phyloP scores from a whole-genome alignment of 1,284 basidiomycete species.

The Lignosus rhinocerotis region DNA sequence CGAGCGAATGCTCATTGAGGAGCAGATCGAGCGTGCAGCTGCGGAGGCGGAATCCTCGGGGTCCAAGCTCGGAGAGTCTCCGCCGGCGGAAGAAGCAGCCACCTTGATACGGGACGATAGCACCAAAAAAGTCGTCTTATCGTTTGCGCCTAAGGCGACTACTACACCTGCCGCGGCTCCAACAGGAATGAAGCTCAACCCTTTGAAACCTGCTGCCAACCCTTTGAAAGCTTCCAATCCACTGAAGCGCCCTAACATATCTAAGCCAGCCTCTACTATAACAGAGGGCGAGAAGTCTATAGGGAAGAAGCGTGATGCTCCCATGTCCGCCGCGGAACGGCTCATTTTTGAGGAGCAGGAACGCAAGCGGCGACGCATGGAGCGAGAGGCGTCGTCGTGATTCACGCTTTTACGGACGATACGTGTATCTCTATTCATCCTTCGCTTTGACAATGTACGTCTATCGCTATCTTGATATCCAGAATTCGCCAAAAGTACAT shows the following conservation, averaged over 20 bases:
- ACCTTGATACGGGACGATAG: conserved; percentile 76
- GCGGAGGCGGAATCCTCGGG: conserved; percentile 34
- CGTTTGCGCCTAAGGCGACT: conserved; percentile 58
- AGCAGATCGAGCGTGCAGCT: conserved; percentile 90
- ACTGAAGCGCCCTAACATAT: conserved; percentile 73
- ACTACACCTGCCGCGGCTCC: conserved; percentile 32
- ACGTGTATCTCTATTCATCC: conserved; percentile 23
- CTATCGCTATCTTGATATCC: conserved; percentile 6
- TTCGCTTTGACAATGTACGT: conserved; percentile 14
- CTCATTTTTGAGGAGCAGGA: conserved; percentile 88
- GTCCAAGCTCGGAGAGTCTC: conserved; percentile 25
- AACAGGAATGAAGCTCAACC: conserved; percentile 66
- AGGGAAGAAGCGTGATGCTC: conserved; percentile 54
- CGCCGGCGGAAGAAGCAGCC: conserved; percentile 49
- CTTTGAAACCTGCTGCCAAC: conserved; percentile 47
- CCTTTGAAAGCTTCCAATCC: conserved; percentile 49
- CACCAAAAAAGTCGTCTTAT: conserved; percentile 71
- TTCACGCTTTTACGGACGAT: conserved; percentile 13
- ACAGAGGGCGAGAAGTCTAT: conserved; percentile 24
- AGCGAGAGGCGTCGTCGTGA: conserved; percentile 44
- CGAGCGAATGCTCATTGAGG: conserved; percentile 85
- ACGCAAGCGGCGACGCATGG: conserved; percentile 73
- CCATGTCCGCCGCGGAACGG: conserved; percentile 81
- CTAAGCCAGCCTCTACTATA: conserved; percentile 47
- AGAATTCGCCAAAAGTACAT: neutral